Evolutionary conservation across 768 basidiomycete species (phyloP).

Genomic region (Hericium erinaceus): DNA sequence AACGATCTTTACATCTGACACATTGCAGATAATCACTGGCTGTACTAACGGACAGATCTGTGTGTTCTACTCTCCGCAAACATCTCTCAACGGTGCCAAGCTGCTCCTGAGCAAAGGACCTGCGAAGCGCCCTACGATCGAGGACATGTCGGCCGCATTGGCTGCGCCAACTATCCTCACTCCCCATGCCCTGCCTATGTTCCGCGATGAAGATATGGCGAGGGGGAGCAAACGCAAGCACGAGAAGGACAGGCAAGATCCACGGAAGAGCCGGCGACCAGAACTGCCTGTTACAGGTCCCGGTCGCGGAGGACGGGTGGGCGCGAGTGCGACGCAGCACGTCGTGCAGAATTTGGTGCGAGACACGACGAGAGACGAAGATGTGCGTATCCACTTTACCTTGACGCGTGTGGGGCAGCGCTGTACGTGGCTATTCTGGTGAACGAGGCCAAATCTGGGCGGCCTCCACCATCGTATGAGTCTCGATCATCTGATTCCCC

Average conservation of each 20-base stretch:
- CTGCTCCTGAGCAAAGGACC: slow-evolving; percentile 83
- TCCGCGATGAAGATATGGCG: slow-evolving; percentile 68
- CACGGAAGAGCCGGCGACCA: slow-evolving; percentile 85
- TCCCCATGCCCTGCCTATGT: slow-evolving; percentile 89
- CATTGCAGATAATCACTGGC: slow-evolving; percentile 69
- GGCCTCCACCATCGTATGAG: neutral
- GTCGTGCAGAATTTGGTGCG: slow-evolving; percentile 91
- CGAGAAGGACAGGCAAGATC: slow-evolving; percentile 83
- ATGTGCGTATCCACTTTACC: slow-evolving; percentile 57
- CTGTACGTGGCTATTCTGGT: slow-evolving; percentile 12
- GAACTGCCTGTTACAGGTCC: slow-evolving; percentile 90
- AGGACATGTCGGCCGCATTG: slow-evolving; percentile 83
- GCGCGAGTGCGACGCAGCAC: slow-evolving; percentile 95
- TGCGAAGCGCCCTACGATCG: slow-evolving; percentile 68
- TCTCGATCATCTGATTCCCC: slow-evolving; percentile 1
- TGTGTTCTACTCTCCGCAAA: slow-evolving; percentile 86
- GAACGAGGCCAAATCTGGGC: slow-evolving; percentile 8
- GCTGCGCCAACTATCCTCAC: slow-evolving; percentile 84
- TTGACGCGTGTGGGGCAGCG: slow-evolving; percentile 5
- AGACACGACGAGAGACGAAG: slow-evolving; percentile 85
- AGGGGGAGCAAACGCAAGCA: slow-evolving; percentile 78
- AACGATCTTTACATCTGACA: neutral
- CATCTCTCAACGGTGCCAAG: slow-evolving; percentile 89
- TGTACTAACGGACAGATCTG: slow-evolving; percentile 81
- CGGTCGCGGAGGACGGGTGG: slow-evolving; percentile 88